These are phyloP conservation scores for Fusarium keratoplasticum DNA, from an alignment of 2,329 filamentous ascomycete species.

Conservation along the genomic window DNA sequence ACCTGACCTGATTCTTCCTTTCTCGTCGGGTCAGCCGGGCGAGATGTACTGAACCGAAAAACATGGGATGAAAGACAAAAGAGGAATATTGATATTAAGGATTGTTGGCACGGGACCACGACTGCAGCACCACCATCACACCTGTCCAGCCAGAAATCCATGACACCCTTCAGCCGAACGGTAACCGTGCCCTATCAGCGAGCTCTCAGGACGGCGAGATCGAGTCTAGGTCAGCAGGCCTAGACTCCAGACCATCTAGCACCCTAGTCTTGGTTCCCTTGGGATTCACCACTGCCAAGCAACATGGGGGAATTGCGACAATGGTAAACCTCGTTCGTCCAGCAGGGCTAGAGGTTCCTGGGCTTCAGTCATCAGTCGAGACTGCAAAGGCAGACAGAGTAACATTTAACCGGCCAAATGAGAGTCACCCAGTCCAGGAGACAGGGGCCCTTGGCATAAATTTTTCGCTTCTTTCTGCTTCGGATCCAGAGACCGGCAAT, in stretches of 20 bases:
- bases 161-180: not conserved
- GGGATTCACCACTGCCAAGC: slow-evolving; percentile 9
- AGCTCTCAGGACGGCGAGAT: slow-evolving; percentile 4
- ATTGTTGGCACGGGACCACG: slow-evolving; percentile 27
- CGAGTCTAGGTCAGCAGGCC: slow-evolving; percentile 24
- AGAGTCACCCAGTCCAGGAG: slow-evolving; percentile 6
- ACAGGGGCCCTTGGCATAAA: slow-evolving; percentile 14
- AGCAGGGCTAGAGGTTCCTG: not conserved
- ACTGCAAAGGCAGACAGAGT: slow-evolving; percentile 7
- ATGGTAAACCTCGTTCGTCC: not conserved
- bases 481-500: slow-evolving; percentile 23
- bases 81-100: slow-evolving; percentile 17
- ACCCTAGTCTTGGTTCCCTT: slow-evolving; percentile 21
- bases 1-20: slow-evolving; percentile 24
- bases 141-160: slow-evolving; percentile 12
- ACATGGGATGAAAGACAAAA: slow-evolving; percentile 3
- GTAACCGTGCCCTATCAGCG: slow-evolving; percentile 15
- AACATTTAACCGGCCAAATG: slow-evolving; percentile 40
- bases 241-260: slow-evolving; percentile 9
- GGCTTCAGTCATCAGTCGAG: slow-evolving; percentile 17
- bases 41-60: slow-evolving; percentile 1
- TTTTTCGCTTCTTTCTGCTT: slow-evolving; percentile 10
- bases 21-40: slow-evolving; percentile 20
- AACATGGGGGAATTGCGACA: slow-evolving; percentile 16
- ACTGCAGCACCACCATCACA: slow-evolving; percentile 27